Base-by-base conservation (phyloP, 768 basidiomycete genomes). In the Cystofilobasidium bisporidii region DNA sequence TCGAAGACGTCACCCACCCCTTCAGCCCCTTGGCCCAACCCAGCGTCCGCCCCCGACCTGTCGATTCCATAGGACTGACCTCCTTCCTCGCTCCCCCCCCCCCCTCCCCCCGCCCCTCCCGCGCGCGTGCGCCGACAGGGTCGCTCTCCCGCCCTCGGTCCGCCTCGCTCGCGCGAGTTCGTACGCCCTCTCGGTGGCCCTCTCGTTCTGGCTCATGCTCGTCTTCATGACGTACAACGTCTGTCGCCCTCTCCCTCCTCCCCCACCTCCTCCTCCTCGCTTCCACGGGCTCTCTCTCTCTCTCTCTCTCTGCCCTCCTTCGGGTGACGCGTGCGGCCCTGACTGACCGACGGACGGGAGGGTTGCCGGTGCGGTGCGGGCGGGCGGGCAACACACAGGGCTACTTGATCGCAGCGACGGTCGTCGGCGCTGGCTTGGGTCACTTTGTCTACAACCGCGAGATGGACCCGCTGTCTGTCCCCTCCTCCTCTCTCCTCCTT, bases 181-280 rank as follows among this genome's bases (percentile, higher is more conserved):
- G 17, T 66, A 66, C 48, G 65, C 58, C 2, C 47, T 66, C 11
- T 60, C 58, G 2, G 65, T 60, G 15, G 33, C 40, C 30, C 36
- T 40, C 58, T 66, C 65, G 43, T 59, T 60, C 33, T 66, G 57
- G 20, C 65, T 66, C 45, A 66, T 66, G 65, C 65, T 66, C 17
- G 64, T 65, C 43, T 65, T 60, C 30, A 65, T 60, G 64, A 47
- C 57, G 11, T 65, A 53, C 58, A 66, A 60, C 43, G 57, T 53
- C 22, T 3, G 58, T 28, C 15, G 33, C 1, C 3, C 14, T 22
- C 9, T 41, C 17, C 32, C 33, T 3, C 22, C 40, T 3, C 22
- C 20, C 28, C 9, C 2, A 36, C 5, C 5, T 30, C 17, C 2
- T 30, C 17, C 28, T 20, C 33, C 20, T 61, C 6, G 2, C 18